phyloP scores from a whole-genome alignment of 345 rosid genomes.

The Laguncularia racemosa region DNA sequence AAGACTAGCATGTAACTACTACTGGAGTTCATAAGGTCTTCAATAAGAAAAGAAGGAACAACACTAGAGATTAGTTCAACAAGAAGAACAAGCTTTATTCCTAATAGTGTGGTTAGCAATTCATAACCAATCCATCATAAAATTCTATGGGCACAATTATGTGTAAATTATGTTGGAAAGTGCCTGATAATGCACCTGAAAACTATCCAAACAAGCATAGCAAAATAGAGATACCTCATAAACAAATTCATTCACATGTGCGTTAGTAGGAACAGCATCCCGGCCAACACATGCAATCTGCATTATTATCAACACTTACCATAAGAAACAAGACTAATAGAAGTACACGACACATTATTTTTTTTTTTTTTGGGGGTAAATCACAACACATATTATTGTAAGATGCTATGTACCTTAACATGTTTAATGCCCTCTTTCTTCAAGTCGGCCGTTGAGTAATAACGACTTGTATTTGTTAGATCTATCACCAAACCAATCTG shows the following conservation, averaged over 20 bases:
- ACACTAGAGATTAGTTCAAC: too few relatives aligned
- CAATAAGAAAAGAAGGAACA: too few relatives aligned
- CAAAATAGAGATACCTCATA: conserved; percentile 49
- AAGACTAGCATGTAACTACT: too few relatives aligned
- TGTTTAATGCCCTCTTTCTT: conserved; percentile 86
- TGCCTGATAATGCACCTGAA: too few relatives aligned
- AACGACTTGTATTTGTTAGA: conserved; percentile 90
- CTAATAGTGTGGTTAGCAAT: too few relatives aligned
- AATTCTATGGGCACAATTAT: too few relatives aligned
- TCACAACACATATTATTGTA: background rate
- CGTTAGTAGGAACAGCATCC: conserved; percentile 83
- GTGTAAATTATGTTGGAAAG: too few relatives aligned
- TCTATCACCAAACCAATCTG: conserved; percentile 99
- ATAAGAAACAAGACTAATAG: background rate
- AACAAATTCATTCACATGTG: conserved; percentile 76
- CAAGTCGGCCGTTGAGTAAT: conserved; percentile 67
- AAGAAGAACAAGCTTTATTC: too few relatives aligned
- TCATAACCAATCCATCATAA: too few relatives aligned
- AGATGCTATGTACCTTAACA: conserved; percentile 55
- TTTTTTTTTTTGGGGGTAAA: too few relatives aligned
- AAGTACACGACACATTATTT: background rate
- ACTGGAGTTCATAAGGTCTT: too few relatives aligned
- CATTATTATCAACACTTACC: conserved; percentile 13
- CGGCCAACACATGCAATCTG: conserved; percentile 95
- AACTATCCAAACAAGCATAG: too few relatives aligned